Base-by-base conservation (phyloP, 73 alveolate species). In the Stentor roeselii region DNA sequence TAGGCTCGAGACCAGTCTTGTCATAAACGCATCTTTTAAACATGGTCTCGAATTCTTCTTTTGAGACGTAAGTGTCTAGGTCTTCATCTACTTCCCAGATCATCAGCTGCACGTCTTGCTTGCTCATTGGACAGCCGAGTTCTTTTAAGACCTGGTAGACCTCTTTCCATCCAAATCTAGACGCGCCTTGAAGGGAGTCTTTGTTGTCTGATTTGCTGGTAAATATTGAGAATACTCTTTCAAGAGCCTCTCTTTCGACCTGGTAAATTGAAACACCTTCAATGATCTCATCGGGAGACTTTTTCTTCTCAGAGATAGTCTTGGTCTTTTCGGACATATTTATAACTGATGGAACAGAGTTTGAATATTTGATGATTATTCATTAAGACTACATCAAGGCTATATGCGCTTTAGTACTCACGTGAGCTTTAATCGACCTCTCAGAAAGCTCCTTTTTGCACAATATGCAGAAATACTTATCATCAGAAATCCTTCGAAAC, bases 21-120 rank as follows among this genome's bases (percentile, higher is more conserved):
- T 96, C 99, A 32, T 93, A 91, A 40, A 96, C 94, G 60, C 99
- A 96, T 85, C 98, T 83, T 89, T 96, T 96, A 88, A 94, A 96
- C 98, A 96, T 96, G 75, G 95, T 96, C 85, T 89, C 90, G 89
- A 93, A 96, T 89, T 96, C 99, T 59, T 89, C 88, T 60, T 82
- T 86, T 60, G 92, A 83, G 41, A 96, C 96, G 85, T 59, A 86
- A 40, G 96, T 95, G 82, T 96, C 99, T 59, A 91, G 87, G 86
- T 96, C 98, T 75, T 96, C 98, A 80, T 96, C 99, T 3, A 90
- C 96, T 89, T 96, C 98, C 97, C 96, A 94, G 3, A 93, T 83
- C 31, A 83, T 59, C 27, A 83, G 58, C 38, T 83, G 76, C 38
- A 80, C 86, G 59, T 83, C 88, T 34, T 83, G 36, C 3, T 30